Base-by-base conservation (phyloP, 1,139 yeast species). In the Kurtzmaniella natalensis region DNA sequence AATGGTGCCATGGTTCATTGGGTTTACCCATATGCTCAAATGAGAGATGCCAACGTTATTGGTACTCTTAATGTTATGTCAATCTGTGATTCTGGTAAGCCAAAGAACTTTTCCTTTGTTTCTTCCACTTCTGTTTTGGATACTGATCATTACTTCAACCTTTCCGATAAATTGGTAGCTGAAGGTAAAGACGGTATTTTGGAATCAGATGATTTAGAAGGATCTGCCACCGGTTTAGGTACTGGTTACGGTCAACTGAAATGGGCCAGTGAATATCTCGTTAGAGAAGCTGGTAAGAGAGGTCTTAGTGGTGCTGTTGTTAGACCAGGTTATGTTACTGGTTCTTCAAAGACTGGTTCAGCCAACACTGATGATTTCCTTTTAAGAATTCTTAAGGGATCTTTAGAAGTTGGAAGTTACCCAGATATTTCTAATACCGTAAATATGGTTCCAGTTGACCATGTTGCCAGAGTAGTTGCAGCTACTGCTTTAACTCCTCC, bases 1-100 rank as follows among this genome's bases (percentile, higher is more conserved):
- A 94, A 94, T 51, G 98, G 97, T 64, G 99, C 98, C 4, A 70
- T 89, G 42, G 99, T 94, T 28, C 98, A 94, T 59, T 94, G 99
- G 99, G 96, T 89, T 3, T 92, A 85, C 56, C 98, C 97, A 28
- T 94, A 94, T 60, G 65, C 83, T 34, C 86, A 84, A 48, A 70
- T 94, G 47, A 78, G 97, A 49, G 96, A 87, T 41, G 94, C 98
- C 25, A 94, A 94, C 54, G 98, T 94, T 24, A 64, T 89, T 41
- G 81, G 95, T 33, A 84, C 97, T 0, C 64, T 89, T 42, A 85
- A 89, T 49, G 88, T 88, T 8, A 66, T 94, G 75, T 81, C 80
- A 50, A 61, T 94, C 52, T 86, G 95, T 48, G 74, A 71, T 4
- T 61, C 74, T 17, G 96, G 97, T 30, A 88, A 84, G 57, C 76